phyloP scores from a whole-genome alignment of 805 yeast genomes.

The Priceomyces medius region DNA sequence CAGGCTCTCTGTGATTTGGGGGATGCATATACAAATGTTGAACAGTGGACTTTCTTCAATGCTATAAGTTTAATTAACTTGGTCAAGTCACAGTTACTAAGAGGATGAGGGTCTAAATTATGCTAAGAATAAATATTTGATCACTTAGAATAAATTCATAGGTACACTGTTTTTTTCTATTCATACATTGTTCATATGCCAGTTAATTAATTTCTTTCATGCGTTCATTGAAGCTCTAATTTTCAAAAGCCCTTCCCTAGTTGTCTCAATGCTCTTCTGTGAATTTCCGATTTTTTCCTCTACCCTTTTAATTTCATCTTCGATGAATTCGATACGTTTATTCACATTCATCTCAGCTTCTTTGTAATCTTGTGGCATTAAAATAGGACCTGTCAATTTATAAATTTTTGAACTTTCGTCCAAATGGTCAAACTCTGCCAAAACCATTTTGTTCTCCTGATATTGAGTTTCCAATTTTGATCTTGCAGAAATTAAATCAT shows the following conservation, averaged over 20 bases:
- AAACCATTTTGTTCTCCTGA: slow-evolving; percentile 90
- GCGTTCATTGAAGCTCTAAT: slow-evolving; percentile 35
- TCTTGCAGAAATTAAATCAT: slow-evolving; percentile 64
- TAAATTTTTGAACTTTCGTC: slow-evolving; percentile 73
- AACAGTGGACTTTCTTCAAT: slow-evolving; percentile 75
- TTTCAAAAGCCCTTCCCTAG: slow-evolving; percentile 55
- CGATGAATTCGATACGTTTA: slow-evolving; percentile 87
- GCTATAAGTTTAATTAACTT: slow-evolving; percentile 64
- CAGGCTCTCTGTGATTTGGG: slow-evolving; percentile 55
- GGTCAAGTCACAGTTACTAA: slow-evolving; percentile 63
- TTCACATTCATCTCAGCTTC: slow-evolving; percentile 85
- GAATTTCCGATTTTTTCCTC: slow-evolving; percentile 59
- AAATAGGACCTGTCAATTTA: slow-evolving; percentile 88
- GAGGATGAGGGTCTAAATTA: slow-evolving; percentile 46
- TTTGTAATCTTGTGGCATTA: slow-evolving; percentile 79
- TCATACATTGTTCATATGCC: too few species aligned
- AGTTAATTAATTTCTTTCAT: too few species aligned
- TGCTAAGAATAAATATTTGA: neutral
- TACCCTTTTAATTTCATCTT: slow-evolving; percentile 69
- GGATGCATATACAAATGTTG: slow-evolving; percentile 58
- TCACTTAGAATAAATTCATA: neutral
- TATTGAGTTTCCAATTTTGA: slow-evolving; percentile 89
- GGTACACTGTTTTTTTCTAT: too few species aligned
- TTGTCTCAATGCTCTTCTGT: slow-evolving; percentile 52
- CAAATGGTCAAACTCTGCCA: slow-evolving; percentile 68